phyloP scores from a whole-genome alignment of 2,329 filamentous ascomycete species.

The Shiraia sp. region DNA sequence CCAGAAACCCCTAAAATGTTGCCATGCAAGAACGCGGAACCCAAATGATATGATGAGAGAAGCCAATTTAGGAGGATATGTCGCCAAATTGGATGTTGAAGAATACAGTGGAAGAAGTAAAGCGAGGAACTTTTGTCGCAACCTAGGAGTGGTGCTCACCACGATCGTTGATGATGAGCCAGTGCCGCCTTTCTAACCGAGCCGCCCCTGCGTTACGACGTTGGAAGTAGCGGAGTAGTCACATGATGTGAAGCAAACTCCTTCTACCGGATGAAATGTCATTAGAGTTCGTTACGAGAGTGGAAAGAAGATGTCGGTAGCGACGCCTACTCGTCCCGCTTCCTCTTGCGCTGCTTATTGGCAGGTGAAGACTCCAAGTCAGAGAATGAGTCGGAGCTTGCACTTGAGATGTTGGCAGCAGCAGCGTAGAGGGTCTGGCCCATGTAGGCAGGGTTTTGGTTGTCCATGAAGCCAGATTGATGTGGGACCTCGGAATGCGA shows the following conservation, averaged over 20 bases:
- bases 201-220: constrained; percentile 38
- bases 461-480: constrained; percentile 32
- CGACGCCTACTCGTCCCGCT: constrained; percentile 61
- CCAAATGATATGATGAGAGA: constrained; percentile 21
- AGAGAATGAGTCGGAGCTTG: constrained; percentile 41
- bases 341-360: constrained; percentile 73
- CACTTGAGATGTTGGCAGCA: constrained; percentile 41
- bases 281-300: constrained; percentile 40
- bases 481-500: constrained; percentile 53
- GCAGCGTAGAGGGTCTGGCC: constrained; percentile 46
- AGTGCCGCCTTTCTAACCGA: constrained; percentile 37
- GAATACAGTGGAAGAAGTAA: constrained; percentile 31
- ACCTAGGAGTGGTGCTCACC: constrained; percentile 14
- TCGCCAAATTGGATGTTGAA: constrained; percentile 26
- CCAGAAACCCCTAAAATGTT: constrained; percentile 20
- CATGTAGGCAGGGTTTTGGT: constrained; percentile 43
- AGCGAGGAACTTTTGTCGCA: constrained; percentile 32
- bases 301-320: constrained; percentile 26
- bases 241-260: constrained; percentile 29
- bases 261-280: constrained; percentile 37
- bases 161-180: constrained; percentile 27
- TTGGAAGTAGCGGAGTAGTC: constrained; percentile 35
- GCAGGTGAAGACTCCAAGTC: constrained; percentile 44
- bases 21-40: constrained; percentile 22
- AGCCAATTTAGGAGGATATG: constrained; percentile 19